Base-by-base conservation (phyloP, 2,329 filamentous ascomycete species). In the Clathrospora elynae region DNA sequence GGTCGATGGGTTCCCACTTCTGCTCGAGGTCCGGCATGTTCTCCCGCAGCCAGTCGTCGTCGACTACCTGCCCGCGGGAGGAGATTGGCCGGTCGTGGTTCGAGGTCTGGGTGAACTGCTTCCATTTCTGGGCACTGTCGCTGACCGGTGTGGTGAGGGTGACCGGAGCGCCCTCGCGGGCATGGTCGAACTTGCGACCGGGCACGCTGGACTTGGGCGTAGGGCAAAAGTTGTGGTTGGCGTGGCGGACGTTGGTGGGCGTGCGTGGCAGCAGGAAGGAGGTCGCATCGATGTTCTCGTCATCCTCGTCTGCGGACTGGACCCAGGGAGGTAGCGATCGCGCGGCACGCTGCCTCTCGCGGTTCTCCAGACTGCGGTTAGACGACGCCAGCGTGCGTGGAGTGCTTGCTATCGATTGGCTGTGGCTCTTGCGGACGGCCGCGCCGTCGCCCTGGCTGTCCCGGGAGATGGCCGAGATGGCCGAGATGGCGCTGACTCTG, bases 1-100 rank as follows among this genome's bases (percentile, higher is more conserved):
- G 71, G 50, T 82, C 78, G 17, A 76, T 75, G 30, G 76, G 77
- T 31, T 80, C 70, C 81, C 82, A 86, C 11, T 67, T 70, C 23
- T 67, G 64, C 42, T 72, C 67, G 20, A 74, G 67, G 40, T 77
- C 72, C 3, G 74, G 70, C 62, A 77, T 67, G 58, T 78, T 75
- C 54, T 74, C 69, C 44, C 71, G 68, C 66, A 78, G 73, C 76
- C 76, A 78, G 25, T 70, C 68, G 39, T 71, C 67, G 45, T 71
- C 58, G 18, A 72, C 65, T 10, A 72, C 62, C 51, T 62, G 68
- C 49, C 61, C 66, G 30, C 64, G 53, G 10, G 64, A 63, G 3
- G 59, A 57, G 14, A 56, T 37, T 16, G 59, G 62, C 31, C 46
- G 62, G 58, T 43, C 60, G 40, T 53, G 55, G 25, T 62, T 54